Conservation (phyloP, 2,329 filamentous ascomycete species). For the Botryotinia calthae region DNA sequence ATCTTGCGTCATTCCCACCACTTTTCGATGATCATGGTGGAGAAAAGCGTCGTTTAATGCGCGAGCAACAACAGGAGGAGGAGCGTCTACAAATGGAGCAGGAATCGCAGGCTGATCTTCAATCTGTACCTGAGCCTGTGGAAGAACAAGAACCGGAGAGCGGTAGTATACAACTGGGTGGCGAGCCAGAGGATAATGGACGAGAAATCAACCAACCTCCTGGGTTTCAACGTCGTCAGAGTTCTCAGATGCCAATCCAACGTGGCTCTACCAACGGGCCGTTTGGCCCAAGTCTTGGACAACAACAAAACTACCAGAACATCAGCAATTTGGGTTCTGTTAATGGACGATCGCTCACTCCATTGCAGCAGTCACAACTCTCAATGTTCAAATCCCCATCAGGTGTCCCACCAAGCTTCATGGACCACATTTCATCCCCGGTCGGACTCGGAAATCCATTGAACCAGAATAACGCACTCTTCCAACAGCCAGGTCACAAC, state of each 20-base stretch:
- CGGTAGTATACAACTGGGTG: constrained; percentile 81
- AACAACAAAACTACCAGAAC: constrained; percentile 47
- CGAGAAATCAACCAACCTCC: constrained; percentile 46
- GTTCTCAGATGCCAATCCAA: constrained; percentile 76
- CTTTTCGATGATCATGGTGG: constrained; percentile 82
- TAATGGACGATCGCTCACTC: constrained; percentile 71
- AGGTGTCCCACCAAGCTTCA: constrained; percentile 45
- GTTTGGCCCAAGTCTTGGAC: constrained; percentile 53
- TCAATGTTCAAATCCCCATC: constrained; percentile 47
- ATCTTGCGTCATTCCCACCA: constrained; percentile 59
- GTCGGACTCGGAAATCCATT: constrained; percentile 48
- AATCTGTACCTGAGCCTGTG: constrained; percentile 46
- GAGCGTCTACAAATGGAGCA: constrained; percentile 51
- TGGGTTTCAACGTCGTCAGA: constrained; percentile 57
- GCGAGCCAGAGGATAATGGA: constrained; percentile 75
- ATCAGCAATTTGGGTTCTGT: constrained; percentile 56
- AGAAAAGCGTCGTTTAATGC: constrained; percentile 74
- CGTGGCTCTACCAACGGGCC: constrained; percentile 52
- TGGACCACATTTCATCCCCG: constrained; percentile 56
- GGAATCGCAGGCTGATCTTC: constrained; percentile 51
- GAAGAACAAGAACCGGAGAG: constrained; percentile 77
- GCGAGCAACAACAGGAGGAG: constrained; percentile 62
- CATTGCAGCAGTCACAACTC: constrained; percentile 73
- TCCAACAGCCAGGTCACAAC: constrained; percentile 66
- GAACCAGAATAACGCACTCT: constrained; percentile 49